Conservation (phyloP, 2,329 filamentous ascomycete species). For the Hypoxylon sp. region DNA sequence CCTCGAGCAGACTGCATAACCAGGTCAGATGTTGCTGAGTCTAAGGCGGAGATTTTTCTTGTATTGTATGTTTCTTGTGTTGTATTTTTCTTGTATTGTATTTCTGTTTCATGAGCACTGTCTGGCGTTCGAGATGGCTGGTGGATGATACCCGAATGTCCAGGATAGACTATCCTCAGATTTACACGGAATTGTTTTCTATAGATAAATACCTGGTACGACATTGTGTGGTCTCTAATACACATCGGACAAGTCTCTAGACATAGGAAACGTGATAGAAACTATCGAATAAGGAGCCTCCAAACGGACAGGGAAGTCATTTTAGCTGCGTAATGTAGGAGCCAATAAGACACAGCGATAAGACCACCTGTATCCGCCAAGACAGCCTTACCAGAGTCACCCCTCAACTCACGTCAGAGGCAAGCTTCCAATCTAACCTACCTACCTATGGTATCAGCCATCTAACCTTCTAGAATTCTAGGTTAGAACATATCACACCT, state of each 20-base stretch:
- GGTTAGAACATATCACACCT: too few relatives aligned
- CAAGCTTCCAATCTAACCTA: too few relatives aligned
- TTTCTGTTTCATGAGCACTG: constrained; percentile 9
- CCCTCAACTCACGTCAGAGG: constrained; percentile 28
- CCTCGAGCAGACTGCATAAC: not conserved
- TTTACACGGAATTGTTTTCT: not conserved
- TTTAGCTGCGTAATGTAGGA: constrained; percentile 5
- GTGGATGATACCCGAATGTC: not conserved
- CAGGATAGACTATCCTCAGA: constrained; percentile 7
- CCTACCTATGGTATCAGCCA: too few relatives aligned
- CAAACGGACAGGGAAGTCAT: constrained; percentile 2
- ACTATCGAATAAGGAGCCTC: not conserved
- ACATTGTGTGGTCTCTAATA: not conserved
- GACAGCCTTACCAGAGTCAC: constrained; percentile 5
- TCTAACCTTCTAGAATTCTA: too few relatives aligned
- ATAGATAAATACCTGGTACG: not conserved
- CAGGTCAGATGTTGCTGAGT: constrained; percentile 5
- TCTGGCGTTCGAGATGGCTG: constrained; percentile 7
- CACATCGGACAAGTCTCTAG: constrained; percentile 11
- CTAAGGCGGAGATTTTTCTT: too few relatives aligned
- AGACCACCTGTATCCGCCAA: constrained; percentile 4
- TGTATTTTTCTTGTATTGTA: too few relatives aligned
- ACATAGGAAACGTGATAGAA: constrained; percentile 23
- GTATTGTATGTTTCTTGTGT: too few relatives aligned
- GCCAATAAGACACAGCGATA: constrained; percentile 21